phyloP scores from a whole-genome alignment of 495 filamentous ascomycete species.

The Podospora pseudocomata region DNA sequence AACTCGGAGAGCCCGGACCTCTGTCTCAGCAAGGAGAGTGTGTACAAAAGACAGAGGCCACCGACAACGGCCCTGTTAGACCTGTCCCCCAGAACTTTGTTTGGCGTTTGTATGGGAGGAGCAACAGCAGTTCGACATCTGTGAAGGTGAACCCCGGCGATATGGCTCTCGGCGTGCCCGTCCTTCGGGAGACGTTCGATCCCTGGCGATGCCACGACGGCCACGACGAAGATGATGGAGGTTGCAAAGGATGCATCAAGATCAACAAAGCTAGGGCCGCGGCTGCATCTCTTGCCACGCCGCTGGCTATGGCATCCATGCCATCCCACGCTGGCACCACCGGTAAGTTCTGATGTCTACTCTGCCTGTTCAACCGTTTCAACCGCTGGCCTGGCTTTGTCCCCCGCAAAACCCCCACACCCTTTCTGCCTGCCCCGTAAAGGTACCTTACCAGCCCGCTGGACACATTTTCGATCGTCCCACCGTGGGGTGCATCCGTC shows the following conservation, averaged over 20 bases:
- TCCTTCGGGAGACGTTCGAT: constrained; percentile 29
- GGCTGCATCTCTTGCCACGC: constrained; percentile 9
- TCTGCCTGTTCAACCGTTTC: constrained; percentile 9
- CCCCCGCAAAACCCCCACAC: constrained; percentile 16
- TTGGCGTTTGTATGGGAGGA: constrained; percentile 29
- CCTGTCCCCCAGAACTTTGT: constrained; percentile 28
- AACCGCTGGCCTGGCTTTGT: background rate
- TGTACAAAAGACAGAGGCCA: constrained; percentile 16
- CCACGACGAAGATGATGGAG: constrained; percentile 18
- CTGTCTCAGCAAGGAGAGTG: constrained; percentile 5
- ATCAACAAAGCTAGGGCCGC: constrained; percentile 28
- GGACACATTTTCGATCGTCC: background rate
- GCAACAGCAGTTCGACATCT: constrained; percentile 17
- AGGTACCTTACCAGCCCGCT: background rate
- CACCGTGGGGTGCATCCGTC: constrained; percentile 21
- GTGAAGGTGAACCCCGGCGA: constrained; percentile 11
- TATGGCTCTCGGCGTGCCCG: constrained; percentile 31
- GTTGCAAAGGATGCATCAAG: constrained; percentile 33
- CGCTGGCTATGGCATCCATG: constrained; percentile 4
- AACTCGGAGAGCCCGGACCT: constrained; percentile 17
- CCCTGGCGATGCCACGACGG: constrained; percentile 25
- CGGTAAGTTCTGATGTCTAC: constrained; percentile 22
- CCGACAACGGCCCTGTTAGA: constrained; percentile 1
- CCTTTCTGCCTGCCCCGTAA: background rate
- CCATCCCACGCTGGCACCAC: constrained; percentile 10